Evolutionary conservation across 345 rosid genomes (phyloP), one percentile per base, ranked within the genome.

Genomic region (Kernera saxatilis): DNA sequence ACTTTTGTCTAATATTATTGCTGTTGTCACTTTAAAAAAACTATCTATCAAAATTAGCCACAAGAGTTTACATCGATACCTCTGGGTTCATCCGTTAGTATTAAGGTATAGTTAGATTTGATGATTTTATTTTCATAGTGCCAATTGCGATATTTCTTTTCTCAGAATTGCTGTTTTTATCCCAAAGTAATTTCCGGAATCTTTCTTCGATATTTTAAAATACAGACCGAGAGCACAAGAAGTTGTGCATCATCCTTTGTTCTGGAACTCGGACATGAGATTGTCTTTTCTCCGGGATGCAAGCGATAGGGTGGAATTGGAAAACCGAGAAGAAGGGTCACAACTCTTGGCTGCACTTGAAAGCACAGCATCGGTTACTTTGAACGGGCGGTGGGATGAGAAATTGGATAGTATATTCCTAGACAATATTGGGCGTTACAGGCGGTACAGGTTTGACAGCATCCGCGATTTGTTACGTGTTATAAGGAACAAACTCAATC

Each of bases 251-350:
- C 96, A 89, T 54, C 96, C 92, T 7, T 72, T 89, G 61, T 87
- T 89, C 75, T 87, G 96, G 96, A 80, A 73, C 75, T 77, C 86
- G 1, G 90, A 84, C 80, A 78, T 30, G 63, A 87, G 90, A 60
- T 78, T 89, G 11, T 80, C 92, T 43, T 89, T 89, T 64, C 89
- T 89, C 58, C 87, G 87, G 6, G 96, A 89, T 48, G 82, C 85
- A 8, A 87, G 96, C 64, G 96, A 89, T 44, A 74, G 84, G 14
- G 85, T 87, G 6, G 90, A 89, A 75, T 23, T 83, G 21, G 92
- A 89, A 78, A 87, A 85, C 66, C 75, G 88, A 67, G 84, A 80
- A 69, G 75, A 49, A 37, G 78, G 70, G 12, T 85, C 92, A 40
- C 80, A 78, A 53, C 79, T 89, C 45, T 40, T 89, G 74, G 80